Base-by-base conservation (phyloP, 345 rosid genomes). In the Conringia planisiliqua region DNA sequence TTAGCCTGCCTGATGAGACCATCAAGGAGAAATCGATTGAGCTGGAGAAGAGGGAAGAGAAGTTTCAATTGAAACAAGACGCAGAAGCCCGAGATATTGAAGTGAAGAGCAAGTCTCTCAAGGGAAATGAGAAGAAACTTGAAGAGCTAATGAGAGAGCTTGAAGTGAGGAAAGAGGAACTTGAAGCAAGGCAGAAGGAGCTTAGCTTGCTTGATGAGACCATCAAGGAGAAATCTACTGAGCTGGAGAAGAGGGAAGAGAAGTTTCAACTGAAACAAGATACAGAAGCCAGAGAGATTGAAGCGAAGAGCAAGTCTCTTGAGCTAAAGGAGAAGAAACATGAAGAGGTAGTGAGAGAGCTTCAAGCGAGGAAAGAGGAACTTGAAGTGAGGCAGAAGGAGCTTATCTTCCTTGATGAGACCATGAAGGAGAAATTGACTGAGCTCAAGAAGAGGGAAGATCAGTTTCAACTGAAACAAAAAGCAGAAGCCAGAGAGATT, bases 171-270 rank as follows among this genome's bases (percentile, higher is more conserved):
- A 56, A 69, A 55, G 10, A 40, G 29, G 73, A 69, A 4, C 64
- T 69, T 69, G 39, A 60, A 35, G 48, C 27, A 18, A 73, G 48
- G 55, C n/a, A 73, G 65, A 43, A 64, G 6, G 64, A 64, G 46
- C 24, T 64, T 14, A 42, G 26, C 13, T 38, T 50, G 29, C 36
- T 48, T 50, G 10, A 51, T 38, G 57, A 64, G 13, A 17, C 63
- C 13, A 18, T 54, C 5, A n/a, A 24, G 1, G 38, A 43, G 57
- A 73, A 32, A 40, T 10, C n/a, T 1, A 56, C 0, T 33, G 71
- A 42, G 30, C 26, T 73, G 18, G 24, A 65, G 78, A 56, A 56
- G 72, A 74, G 48, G 30, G 59, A 66, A 22, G 66, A 55, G 1
- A 1, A 13, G 14, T 73, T 55, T 32, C 27, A 18, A 12, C 13